Evolutionary conservation across 495 filamentous ascomycete species (phyloP).

Genomic region (Pyronema omphalodes): DNA sequence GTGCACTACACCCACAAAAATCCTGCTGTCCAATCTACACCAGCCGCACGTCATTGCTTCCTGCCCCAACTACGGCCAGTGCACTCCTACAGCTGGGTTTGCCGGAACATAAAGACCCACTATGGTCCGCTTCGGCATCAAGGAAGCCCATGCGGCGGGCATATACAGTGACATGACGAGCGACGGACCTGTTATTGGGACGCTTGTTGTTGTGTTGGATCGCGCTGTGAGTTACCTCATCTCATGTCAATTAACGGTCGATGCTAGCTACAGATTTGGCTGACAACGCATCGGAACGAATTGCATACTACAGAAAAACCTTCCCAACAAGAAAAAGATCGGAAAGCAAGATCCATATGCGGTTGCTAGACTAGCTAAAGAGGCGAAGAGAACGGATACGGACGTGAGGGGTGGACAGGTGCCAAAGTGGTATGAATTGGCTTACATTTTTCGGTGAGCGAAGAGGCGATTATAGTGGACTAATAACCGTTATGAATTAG

Average conservation of each 20-base stretch:
- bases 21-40: too few species aligned
- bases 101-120: not conserved
- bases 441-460: too few species aligned
- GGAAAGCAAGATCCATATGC: constrained; percentile 98
- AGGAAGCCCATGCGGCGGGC: constrained; percentile 56
- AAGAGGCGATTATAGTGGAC: too few species aligned
- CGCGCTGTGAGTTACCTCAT: constrained; percentile 32
- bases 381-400: constrained; percentile 92
- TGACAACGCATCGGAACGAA: too few species aligned
- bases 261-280: constrained; percentile 13
- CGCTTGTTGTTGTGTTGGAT: constrained; percentile 79
- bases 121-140: constrained; percentile 23
- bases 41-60: too few species aligned
- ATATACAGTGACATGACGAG: constrained; percentile 92
- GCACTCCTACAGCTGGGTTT: too few species aligned
- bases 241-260: not conserved
- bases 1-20: too few species aligned
- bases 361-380: constrained; percentile 82
- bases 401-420: constrained; percentile 91
- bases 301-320: constrained; percentile 43
- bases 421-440: constrained; percentile 59
- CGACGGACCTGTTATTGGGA: constrained; percentile 88
- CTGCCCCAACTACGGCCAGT: too few species aligned
- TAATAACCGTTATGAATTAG: constrained; percentile 28
- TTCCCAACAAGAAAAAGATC: constrained; percentile 89